Base-by-base conservation (phyloP, 163 green algal genomes). In the Scenedesmus sp. region DNA sequence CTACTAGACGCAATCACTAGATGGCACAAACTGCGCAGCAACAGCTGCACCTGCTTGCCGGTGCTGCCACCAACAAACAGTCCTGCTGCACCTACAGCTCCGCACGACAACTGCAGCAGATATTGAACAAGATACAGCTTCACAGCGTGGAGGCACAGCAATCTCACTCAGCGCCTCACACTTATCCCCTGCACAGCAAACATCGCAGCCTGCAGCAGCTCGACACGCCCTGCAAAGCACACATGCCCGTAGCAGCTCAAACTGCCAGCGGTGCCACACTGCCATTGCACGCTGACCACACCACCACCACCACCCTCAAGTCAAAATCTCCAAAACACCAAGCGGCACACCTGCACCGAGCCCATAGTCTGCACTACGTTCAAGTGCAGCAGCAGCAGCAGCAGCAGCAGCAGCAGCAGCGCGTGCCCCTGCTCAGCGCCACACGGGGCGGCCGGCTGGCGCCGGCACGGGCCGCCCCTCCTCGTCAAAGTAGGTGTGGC, bases 401-500 rank as follows among this genome's bases (percentile, higher is more conserved):
- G n/a, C n/a, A n/a, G n/a, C n/a, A n/a, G 64, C 64, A 76, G 77
- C 13, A 34, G 26, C 52, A n/a, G 46, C 77, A 23, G 46, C 77
- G 60, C 4, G 4, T 62, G 9, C 84, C 10, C 3, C 23, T 1
- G 62, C 62, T 91, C 55, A 91, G 70, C 87, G 87, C 87, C 87
- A 91, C 54, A 62, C 56, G 12, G 70, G 87, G 77, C 77, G 77
- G 4, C 2, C 26, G 13, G 55, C 2, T 18, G 87, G 23, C 20
- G 87, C 16, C 7, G 20, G 59, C 9, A 81, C 62, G 20, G 87
- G 76, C 4, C 23, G 46, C 55, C 87, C 76, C 7, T 86, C 87
- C 8, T 91, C 87, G 54, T 86, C 76, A 67, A 91, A 91, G n/a
- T 87, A 79, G 56, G 74, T 91, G 87, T 91, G 87, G 16, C 55